Evolutionary conservation across 495 filamentous ascomycete genomes (phyloP).

Genomic region (Aspergillus kassunensis): DNA sequence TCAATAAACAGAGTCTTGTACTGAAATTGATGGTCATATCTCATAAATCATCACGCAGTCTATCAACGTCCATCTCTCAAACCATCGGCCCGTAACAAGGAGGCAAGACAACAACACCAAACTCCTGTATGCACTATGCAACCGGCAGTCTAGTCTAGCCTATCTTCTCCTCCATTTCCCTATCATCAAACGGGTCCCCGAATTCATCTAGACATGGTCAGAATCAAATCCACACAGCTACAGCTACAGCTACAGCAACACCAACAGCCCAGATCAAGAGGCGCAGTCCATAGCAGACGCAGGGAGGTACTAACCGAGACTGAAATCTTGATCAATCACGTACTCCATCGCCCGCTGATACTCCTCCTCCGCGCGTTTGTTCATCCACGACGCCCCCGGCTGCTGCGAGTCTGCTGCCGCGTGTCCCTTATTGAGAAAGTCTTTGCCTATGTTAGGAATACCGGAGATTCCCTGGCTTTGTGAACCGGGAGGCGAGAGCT

Average conservation of each 20-base stretch:
- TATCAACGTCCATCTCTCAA: background rate
- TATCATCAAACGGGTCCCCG: conserved; percentile 59
- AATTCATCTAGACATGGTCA: conserved; percentile 38
- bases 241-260: background rate
- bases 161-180: conserved; percentile 54
- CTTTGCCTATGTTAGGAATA: background rate
- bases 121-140: conserved; percentile 2
- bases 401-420: conserved; percentile 7
- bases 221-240: background rate
- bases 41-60: conserved; percentile 31
- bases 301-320: conserved; percentile 27
- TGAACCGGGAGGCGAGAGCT: conserved; percentile 54
- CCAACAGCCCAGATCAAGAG: background rate
- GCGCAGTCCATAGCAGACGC: background rate
- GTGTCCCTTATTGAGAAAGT: background rate
- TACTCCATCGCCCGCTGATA: conserved; percentile 47
- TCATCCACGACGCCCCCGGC: conserved; percentile 54
- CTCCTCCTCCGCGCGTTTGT: conserved; percentile 58
- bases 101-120: conserved; percentile 7
- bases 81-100: background rate
- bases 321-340: conserved; percentile 48
- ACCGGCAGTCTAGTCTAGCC: conserved; percentile 32
- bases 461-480: conserved; percentile 32
- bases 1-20: background rate
- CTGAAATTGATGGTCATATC: conserved; percentile 19